Evolutionary conservation across 768 basidiomycete genomes (phyloP).

Genomic region (Mycena leptocephala): DNA sequence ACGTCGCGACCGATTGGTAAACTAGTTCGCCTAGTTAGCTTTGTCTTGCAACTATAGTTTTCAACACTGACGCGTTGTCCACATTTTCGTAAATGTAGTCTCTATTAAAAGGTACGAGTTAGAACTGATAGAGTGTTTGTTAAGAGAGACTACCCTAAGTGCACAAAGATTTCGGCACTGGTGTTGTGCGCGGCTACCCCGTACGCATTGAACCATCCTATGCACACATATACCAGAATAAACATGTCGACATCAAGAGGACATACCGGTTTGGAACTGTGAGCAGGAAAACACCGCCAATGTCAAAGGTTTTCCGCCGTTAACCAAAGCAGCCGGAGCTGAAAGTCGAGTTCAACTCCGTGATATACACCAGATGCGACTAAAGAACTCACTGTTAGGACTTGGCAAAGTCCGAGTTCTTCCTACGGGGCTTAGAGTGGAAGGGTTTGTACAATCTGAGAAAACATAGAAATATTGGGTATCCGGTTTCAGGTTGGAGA

Average conservation of each 20-base stretch:
- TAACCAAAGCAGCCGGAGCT: slow-evolving; percentile 65
- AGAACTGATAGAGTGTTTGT: no score
- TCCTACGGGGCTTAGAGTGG: slow-evolving; percentile 63
- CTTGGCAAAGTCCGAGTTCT: slow-evolving; percentile 66
- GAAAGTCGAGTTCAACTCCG: neutral
- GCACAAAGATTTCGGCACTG: slow-evolving; percentile 68
- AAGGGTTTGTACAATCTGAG: slow-evolving; percentile 66
- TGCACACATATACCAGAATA: neutral
- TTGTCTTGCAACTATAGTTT: neutral
- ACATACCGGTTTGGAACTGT: slow-evolving; percentile 64
- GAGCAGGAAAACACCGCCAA: slow-evolving; percentile 77
- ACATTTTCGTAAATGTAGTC: slow-evolving; percentile 67
- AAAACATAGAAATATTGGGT: slow-evolving; percentile 72
- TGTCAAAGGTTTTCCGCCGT: slow-evolving; percentile 67
- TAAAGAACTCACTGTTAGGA: slow-evolving; percentile 58
- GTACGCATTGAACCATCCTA: slow-evolving; percentile 77
- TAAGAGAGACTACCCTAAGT: slow-evolving; percentile 77
- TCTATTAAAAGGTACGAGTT: neutral
- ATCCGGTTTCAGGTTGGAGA: slow-evolving; percentile 64
- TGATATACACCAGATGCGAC: neutral
- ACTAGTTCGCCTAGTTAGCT: slow-evolving; percentile 40
- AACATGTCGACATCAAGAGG: neutral
- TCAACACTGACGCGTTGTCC: slow-evolving; percentile 49
- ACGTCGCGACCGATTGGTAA: slow-evolving; percentile 65
- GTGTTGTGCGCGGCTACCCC: slow-evolving; percentile 69